Percentiles rank a stretch among this genome's conserved stretches.
These are phyloP conservation scores for Penstemon eatonii DNA, from an alignment of 257 asterid species.

Conservation along the genomic window DNA sequence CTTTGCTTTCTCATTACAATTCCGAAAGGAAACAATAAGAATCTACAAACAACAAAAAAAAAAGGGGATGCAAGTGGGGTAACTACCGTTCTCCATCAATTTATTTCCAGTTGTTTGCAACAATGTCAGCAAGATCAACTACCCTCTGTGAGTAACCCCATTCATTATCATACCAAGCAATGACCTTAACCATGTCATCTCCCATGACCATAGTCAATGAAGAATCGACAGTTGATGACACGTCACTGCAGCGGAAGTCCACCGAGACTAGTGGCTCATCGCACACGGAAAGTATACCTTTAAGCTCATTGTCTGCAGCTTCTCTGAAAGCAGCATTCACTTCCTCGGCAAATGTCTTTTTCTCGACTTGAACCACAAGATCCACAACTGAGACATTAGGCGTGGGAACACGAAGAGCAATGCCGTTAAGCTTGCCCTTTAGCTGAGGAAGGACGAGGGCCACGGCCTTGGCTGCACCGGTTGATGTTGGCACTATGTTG, in stretches of 20 bases:
- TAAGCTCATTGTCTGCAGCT: conserved; percentile 71
- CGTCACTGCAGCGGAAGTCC: conserved; percentile 89
- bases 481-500: conserved; percentile 94
- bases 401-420: conserved; percentile 98
- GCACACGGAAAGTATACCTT: conserved; percentile 74
- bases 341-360: conserved; percentile 93
- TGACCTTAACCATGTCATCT: conserved; percentile 96
- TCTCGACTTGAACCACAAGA: conserved; percentile 88
- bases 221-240: conserved; percentile 84
- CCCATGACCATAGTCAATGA: conserved; percentile 98
- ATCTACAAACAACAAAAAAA: conserved; percentile 39
- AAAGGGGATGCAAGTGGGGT: background rate
- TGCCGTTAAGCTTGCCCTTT: conserved; percentile 91
- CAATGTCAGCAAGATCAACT: conserved; percentile 96
- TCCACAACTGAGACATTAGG: conserved; percentile 94
- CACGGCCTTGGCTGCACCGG: conserved; percentile 96
- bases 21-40: conserved; percentile 33
- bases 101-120: conserved; percentile 89
- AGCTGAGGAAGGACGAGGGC: conserved; percentile 92
- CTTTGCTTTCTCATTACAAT: conserved; percentile 43
- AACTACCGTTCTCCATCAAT: too few species aligned
- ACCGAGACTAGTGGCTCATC: conserved; percentile 93
- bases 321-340: conserved; percentile 93
- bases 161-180: conserved; percentile 97
- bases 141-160: conserved; percentile 99